A percentile compares a stretch with the other conserved stretches of the same genome.
Evolutionary conservation across 73 alveolate species (phyloP).

Genomic region (Uronychia setigera): DNA sequence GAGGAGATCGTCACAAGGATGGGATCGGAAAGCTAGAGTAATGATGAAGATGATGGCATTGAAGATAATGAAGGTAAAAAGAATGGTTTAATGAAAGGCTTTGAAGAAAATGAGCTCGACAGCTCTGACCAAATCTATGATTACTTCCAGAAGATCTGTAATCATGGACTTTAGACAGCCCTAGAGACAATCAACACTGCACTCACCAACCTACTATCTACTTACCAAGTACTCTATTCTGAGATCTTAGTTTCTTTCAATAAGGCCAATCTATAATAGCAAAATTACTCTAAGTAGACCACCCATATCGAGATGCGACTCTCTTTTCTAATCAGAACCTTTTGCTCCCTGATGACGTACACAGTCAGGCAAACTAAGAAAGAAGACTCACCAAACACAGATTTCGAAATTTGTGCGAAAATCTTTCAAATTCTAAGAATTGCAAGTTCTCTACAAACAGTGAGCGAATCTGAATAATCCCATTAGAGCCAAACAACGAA

Average conservation of each 20-base stretch:
- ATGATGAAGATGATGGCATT: conserved; percentile 46
- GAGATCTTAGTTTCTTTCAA: too few relatives aligned
- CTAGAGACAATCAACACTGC: neutral
- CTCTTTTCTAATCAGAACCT: neutral
- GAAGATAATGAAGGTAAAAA: conserved; percentile 54
- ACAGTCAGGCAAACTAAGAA: neutral
- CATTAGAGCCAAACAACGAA: conserved; percentile 10
- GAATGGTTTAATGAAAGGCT: conserved; percentile 19
- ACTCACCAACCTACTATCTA: neutral
- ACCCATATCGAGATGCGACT: neutral
- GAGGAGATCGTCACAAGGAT: conserved; percentile 33
- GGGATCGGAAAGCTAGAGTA: neutral
- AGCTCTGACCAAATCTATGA: neutral
- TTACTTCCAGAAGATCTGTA: neutral
- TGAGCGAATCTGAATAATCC: too few relatives aligned
- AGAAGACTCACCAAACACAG: conserved; percentile 8
- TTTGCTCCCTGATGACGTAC: neutral
- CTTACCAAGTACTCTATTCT: neutral
- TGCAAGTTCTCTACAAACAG: conserved; percentile 9
- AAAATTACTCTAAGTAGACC: too few relatives aligned
- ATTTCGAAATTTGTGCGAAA: conserved; percentile 25
- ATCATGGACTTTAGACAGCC: neutral
- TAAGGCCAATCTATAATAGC: too few relatives aligned
- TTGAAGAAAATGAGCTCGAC: conserved; percentile 22
- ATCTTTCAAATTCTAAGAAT: conserved; percentile 2